Percentiles rank a stretch among this genome's conserved stretches.
Evolutionary conservation across 2,329 filamentous ascomycete genomes (phyloP).

Genomic region (Clarireedia paspali): DNA sequence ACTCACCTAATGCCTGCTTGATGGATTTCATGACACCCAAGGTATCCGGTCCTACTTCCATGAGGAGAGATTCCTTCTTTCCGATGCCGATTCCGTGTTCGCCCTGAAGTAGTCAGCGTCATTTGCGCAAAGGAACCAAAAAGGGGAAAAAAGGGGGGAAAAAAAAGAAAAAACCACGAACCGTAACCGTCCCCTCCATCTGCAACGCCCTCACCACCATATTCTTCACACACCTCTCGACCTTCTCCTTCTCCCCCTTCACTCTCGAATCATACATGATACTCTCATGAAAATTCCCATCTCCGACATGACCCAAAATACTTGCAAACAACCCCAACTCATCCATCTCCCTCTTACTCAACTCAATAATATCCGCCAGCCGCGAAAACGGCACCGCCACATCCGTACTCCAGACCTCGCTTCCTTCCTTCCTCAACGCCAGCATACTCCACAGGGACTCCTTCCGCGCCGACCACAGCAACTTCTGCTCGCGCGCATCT

Average conservation of each 20-base stretch:
- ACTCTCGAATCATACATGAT: slow-evolving; percentile 77
- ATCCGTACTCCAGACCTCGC: slow-evolving; percentile 78
- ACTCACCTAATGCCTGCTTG: slow-evolving; percentile 55
- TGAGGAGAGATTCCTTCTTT: slow-evolving; percentile 72
- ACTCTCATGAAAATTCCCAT: slow-evolving; percentile 90
- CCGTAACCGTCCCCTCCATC: slow-evolving; percentile 88
- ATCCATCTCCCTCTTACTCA: slow-evolving; percentile 84
- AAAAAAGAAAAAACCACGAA: slow-evolving; percentile 23
- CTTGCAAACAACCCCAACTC: slow-evolving; percentile 79
- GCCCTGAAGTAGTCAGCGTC: slow-evolving; percentile 35
- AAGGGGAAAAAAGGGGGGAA: too few species aligned
- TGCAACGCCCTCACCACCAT: slow-evolving; percentile 88
- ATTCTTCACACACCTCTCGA: slow-evolving; percentile 74
- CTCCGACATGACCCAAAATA: slow-evolving; percentile 83
- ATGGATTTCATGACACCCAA: slow-evolving; percentile 78
- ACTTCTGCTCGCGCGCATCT: slow-evolving; percentile 60
- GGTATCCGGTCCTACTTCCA: slow-evolving; percentile 74
- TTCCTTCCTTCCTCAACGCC: slow-evolving; percentile 54
- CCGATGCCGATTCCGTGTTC: slow-evolving; percentile 82
- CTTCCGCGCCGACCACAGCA: slow-evolving; percentile 75
- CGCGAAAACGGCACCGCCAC: slow-evolving; percentile 74
- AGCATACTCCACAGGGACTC: slow-evolving; percentile 81
- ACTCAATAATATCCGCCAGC: slow-evolving; percentile 67
- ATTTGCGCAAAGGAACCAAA: too few species aligned
- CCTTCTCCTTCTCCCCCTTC: slow-evolving; percentile 62